These are phyloP conservation scores for Guadua angustifolia DNA, from an alignment of 176 grass and related monocot species.

Conservation along the genomic window DNA sequence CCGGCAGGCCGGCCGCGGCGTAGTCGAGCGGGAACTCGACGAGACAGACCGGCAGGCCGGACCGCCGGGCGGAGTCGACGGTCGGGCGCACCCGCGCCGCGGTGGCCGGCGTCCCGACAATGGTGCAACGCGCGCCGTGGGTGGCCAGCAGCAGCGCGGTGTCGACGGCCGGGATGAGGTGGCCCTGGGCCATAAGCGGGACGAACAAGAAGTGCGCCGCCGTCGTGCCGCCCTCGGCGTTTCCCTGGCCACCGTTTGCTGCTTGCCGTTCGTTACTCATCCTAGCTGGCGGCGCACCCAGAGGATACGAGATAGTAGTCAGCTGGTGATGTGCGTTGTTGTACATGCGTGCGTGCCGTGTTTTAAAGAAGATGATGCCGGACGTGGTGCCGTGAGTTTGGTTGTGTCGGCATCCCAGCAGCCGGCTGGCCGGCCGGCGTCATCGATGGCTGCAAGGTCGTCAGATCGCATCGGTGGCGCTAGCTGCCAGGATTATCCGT, in stretches of 20 bases:
- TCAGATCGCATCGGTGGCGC: too few relatives aligned
- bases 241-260: background rate
- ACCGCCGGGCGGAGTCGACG: slow-evolving; percentile 16
- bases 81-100: slow-evolving; percentile 29
- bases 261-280: background rate
- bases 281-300: background rate
- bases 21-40: slow-evolving; percentile 45
- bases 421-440: too few relatives aligned
- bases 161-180: slow-evolving; percentile 62
- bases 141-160: slow-evolving; percentile 54
- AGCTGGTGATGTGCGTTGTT: background rate
- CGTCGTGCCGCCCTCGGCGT: background rate
- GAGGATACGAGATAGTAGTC: background rate
- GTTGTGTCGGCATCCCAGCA: too few relatives aligned
- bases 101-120: slow-evolving; percentile 56
- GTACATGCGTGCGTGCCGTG: too few relatives aligned
- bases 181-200: slow-evolving; percentile 53
- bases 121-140: slow-evolving; percentile 46
- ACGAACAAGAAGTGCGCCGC: slow-evolving; percentile 62
- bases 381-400: too few relatives aligned
- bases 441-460: too few relatives aligned
- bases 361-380: too few relatives aligned
- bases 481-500: too few relatives aligned
- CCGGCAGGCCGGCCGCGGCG: slow-evolving; percentile 35
- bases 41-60: slow-evolving; percentile 38